Conservation (phyloP, 208 protist species). For the Crithidia expoeki region DNA sequence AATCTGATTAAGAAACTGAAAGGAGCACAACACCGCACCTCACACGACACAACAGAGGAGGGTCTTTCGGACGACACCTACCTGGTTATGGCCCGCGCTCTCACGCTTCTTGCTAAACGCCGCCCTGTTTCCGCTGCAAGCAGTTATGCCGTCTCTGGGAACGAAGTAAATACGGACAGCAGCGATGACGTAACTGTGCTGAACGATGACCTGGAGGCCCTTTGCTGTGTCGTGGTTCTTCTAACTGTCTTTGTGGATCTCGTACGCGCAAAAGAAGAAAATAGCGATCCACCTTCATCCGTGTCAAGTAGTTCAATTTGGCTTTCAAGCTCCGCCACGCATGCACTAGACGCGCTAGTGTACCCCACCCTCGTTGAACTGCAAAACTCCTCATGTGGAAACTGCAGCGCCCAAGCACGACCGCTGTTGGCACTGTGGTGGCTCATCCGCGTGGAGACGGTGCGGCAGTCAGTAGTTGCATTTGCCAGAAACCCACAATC, state of each 20-base stretch:
- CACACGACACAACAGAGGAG: not conserved
- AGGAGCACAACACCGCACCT: not conserved
- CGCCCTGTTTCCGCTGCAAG: not conserved
- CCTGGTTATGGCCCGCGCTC: not conserved
- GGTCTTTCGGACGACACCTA: not conserved
- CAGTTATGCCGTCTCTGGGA: too few relatives aligned
- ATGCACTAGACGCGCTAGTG: constrained; percentile 30
- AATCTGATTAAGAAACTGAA: not conserved
- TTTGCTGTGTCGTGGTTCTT: constrained; percentile 30
- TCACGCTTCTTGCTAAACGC: not conserved
- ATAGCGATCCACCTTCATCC: not conserved
- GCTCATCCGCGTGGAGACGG: constrained; percentile 51
- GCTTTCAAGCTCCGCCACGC: not conserved
- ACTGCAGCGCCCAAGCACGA: constrained; percentile 42
- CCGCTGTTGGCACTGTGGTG: constrained; percentile 54
- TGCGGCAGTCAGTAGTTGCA: constrained; percentile 16
- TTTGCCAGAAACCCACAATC: not conserved
- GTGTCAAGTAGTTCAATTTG: not conserved
- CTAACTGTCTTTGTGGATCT: constrained; percentile 43
- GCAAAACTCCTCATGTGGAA: constrained; percentile 45
- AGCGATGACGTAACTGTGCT: constrained; percentile 11
- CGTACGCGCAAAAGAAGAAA: constrained; percentile 36
- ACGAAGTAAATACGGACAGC: not conserved
- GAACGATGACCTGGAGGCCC: constrained; percentile 21
- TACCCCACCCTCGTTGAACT: constrained; percentile 21